Evolutionary conservation across 2,329 filamentous ascomycete species (phyloP).

Genomic region (Pseudogymnoascus verrucosus): DNA sequence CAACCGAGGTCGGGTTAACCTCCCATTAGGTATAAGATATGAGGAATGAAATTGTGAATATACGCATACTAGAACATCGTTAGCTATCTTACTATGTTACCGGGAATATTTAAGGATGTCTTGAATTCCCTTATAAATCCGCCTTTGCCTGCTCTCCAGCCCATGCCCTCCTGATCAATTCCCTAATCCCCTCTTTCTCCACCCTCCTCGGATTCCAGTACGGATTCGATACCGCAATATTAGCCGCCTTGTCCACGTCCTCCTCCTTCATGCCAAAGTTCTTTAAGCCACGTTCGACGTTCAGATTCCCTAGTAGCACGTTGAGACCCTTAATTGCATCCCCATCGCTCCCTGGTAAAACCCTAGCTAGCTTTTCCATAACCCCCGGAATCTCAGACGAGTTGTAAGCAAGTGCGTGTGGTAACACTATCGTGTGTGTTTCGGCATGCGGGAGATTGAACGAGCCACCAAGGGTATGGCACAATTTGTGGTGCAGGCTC

Average conservation of each 20-base stretch:
- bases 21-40: too few species aligned
- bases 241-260: too few species aligned
- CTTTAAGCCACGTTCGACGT: slow-evolving; percentile 41
- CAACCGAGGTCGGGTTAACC: too few species aligned
- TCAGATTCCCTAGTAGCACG: slow-evolving; percentile 42
- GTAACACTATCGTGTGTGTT: slow-evolving; percentile 35
- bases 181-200: slow-evolving; percentile 43
- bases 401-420: slow-evolving; percentile 57
- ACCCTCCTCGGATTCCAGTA: slow-evolving; percentile 53
- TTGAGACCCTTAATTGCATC: slow-evolving; percentile 52
- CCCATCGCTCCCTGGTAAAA: slow-evolving; percentile 47
- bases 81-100: too few species aligned
- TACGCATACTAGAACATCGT: too few species aligned
- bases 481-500: slow-evolving; percentile 61
- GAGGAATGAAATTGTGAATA: too few species aligned
- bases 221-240: slow-evolving; percentile 33
- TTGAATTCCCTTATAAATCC: too few species aligned
- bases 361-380: slow-evolving; percentile 45
- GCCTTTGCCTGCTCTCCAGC: slow-evolving; percentile 48
- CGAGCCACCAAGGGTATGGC: slow-evolving; percentile 55
- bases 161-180: slow-evolving; percentile 52
- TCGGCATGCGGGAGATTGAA: slow-evolving; percentile 54
- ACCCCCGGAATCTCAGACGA: slow-evolving; percentile 44
- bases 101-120: too few species aligned
- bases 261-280: too few species aligned